Percentiles rank a stretch among this genome's conserved stretches.
Evolutionary conservation across 106 monocot species (phyloP).

Genomic region (Acorus calamus): DNA sequence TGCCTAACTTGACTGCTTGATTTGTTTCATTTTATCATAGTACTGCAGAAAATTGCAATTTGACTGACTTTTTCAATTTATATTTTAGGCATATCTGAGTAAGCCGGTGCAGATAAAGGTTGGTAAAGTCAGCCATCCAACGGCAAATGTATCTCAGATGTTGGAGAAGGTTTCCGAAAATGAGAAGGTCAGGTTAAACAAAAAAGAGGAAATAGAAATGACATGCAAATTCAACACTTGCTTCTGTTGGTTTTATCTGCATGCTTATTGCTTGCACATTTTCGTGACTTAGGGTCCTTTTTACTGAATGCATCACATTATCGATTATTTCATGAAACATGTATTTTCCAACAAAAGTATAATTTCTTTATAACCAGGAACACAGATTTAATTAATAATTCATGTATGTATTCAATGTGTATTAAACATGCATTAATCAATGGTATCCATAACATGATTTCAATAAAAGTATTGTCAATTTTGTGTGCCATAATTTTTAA

Average conservation of each 20-base stretch:
- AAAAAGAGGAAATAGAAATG: too few relatives aligned
- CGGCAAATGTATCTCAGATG: slow-evolving; percentile 52
- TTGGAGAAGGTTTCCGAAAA: slow-evolving; percentile 42
- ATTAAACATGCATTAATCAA: too few relatives aligned
- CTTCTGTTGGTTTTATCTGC: not conserved
- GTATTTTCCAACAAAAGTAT: too few relatives aligned
- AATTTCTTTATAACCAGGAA: too few relatives aligned
- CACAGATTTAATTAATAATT: too few relatives aligned
- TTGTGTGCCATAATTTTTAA: not conserved
- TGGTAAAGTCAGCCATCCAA: slow-evolving; percentile 54
- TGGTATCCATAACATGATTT: too few relatives aligned
- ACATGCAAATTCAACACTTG: not conserved
- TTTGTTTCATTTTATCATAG: too few relatives aligned
- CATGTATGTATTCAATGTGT: too few relatives aligned
- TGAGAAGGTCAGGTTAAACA: slow-evolving; percentile 34
- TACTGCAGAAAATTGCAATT: too few relatives aligned
- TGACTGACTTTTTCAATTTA: not conserved
- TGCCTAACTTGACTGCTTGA: too few relatives aligned
- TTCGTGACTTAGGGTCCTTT: not conserved
- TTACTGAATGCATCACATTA: too few relatives aligned
- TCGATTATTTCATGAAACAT: too few relatives aligned
- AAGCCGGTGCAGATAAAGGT: slow-evolving; percentile 50
- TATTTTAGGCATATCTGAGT: slow-evolving; percentile 39
- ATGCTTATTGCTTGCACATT: not conserved
- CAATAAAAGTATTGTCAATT: not conserved